Percentiles rank a stretch among this genome's conserved stretches.
phyloP scores from a whole-genome alignment of 2,329 filamentous ascomycete species.

The Colletotrichum liaoningense region DNA sequence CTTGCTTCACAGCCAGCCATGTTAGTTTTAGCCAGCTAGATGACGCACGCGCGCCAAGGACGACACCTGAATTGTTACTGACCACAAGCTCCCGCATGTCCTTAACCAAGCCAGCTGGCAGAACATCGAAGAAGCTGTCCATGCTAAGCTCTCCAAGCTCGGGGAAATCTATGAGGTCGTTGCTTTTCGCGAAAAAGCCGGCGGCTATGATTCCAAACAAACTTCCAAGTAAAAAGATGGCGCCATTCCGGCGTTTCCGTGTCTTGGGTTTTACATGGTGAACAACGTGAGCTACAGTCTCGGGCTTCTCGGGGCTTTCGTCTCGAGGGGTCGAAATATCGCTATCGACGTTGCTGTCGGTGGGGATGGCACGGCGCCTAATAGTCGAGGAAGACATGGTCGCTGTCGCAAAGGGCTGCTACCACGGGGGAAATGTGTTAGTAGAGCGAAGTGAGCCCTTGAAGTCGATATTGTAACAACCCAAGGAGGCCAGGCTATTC shows the following conservation, averaged over 20 bases:
- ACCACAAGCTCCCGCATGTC: constrained; percentile 90
- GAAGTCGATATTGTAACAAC: neutral
- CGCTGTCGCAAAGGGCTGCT: constrained; percentile 2
- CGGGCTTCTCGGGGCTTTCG: constrained; percentile 47
- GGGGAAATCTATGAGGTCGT: constrained; percentile 87
- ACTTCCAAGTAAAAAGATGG: constrained; percentile 89
- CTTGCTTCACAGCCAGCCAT: constrained; percentile 65
- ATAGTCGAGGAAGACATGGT: constrained; percentile 29
- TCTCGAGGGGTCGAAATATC: constrained; percentile 41
- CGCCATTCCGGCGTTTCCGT: constrained; percentile 79
- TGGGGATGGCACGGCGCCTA: constrained; percentile 40
- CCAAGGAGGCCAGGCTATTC: neutral
- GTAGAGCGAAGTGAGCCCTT: constrained; percentile 1
- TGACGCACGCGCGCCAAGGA: neutral
- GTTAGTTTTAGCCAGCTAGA: constrained; percentile 30
- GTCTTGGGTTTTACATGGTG: constrained; percentile 54
- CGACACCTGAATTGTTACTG: constrained; percentile 47
- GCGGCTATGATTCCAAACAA: constrained; percentile 91
- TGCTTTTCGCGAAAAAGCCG: constrained; percentile 88
- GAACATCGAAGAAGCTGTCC: constrained; percentile 86
- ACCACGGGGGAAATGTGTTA: neutral
- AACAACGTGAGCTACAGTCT: constrained; percentile 55
- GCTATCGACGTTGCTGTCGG: constrained; percentile 39
- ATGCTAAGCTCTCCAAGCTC: constrained; percentile 80
- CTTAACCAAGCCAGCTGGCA: constrained; percentile 86